Evolutionary conservation across 148 eudicot species (phyloP).

Genomic region (Rhododendron griersonianum): DNA sequence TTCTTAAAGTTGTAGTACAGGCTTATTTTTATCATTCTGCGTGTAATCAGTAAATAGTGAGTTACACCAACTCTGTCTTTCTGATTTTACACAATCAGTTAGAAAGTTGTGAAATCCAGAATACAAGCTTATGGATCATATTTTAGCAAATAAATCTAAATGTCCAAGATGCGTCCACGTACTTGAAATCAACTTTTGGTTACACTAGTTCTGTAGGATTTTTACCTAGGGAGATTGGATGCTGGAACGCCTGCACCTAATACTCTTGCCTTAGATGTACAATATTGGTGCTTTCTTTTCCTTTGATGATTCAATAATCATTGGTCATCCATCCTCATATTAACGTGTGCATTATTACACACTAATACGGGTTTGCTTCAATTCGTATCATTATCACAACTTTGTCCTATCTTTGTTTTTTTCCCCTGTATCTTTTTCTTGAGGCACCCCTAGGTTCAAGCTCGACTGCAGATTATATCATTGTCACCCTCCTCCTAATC

Average conservation of each 20-base stretch:
- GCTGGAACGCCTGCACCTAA: not conserved
- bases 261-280: not conserved
- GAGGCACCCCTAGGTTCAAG: not conserved
- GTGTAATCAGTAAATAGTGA: not conserved
- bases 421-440: not conserved
- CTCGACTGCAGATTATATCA: not conserved
- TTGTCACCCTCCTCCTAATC: not conserved
- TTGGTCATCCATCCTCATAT: too few relatives aligned
- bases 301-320: too few relatives aligned
- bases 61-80: not conserved
- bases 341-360: not conserved
- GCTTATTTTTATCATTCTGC: not conserved
- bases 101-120: not conserved
- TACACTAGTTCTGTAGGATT: not conserved
- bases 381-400: not conserved
- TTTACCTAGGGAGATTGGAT: not conserved
- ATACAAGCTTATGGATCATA: not conserved
- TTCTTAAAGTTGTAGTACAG: not conserved
- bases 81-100: not conserved
- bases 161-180: not conserved
- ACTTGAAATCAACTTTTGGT: not conserved
- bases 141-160: not conserved
- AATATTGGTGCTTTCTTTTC: not conserved
- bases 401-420: not conserved
- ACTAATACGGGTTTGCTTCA: not conserved